Percentiles rank a stretch among this genome's conserved stretches.
These are phyloP conservation scores for Sisymbrium irio DNA, from an alignment of 345 rosid genomes.

Conservation along the genomic window DNA sequence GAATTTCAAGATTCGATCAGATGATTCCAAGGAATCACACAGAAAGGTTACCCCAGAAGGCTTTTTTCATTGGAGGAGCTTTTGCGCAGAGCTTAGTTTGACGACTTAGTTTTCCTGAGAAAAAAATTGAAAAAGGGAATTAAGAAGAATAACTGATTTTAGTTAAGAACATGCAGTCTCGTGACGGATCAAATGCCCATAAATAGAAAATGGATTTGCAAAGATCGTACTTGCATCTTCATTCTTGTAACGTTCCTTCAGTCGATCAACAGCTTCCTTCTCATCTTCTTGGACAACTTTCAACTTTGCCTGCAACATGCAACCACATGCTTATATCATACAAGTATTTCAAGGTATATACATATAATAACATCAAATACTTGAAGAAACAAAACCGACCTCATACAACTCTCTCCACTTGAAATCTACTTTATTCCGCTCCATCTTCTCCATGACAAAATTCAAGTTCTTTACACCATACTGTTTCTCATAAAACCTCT, in stretches of 20 bases:
- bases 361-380: background rate
- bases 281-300: conserved; percentile 47
- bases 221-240: conserved; percentile 67
- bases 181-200: background rate
- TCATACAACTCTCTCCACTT: conserved; percentile 68
- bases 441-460: conserved; percentile 59
- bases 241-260: conserved; percentile 60
- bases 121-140: conserved; percentile 2
- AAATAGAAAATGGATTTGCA: conserved; percentile 5
- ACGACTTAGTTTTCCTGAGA: conserved; percentile 74
- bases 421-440: conserved; percentile 45
- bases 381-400: conserved; percentile 38
- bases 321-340: conserved; percentile 1
- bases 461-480: conserved; percentile 46
- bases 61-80: conserved; percentile 77
- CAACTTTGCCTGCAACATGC: conserved; percentile 54
- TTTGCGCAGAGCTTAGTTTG: conserved; percentile 70
- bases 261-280: conserved; percentile 43
- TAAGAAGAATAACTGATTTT: conserved; percentile 1
- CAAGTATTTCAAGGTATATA: background rate
- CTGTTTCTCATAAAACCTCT: conserved; percentile 56
- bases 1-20: conserved; percentile 4
- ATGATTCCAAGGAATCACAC: background rate
- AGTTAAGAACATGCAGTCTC: conserved; percentile 3
- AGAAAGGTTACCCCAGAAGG: conserved; percentile 50